These are phyloP conservation scores for Strobilomyces confusus DNA, from an alignment of 768 basidiomycete species.

Conservation along the genomic window DNA sequence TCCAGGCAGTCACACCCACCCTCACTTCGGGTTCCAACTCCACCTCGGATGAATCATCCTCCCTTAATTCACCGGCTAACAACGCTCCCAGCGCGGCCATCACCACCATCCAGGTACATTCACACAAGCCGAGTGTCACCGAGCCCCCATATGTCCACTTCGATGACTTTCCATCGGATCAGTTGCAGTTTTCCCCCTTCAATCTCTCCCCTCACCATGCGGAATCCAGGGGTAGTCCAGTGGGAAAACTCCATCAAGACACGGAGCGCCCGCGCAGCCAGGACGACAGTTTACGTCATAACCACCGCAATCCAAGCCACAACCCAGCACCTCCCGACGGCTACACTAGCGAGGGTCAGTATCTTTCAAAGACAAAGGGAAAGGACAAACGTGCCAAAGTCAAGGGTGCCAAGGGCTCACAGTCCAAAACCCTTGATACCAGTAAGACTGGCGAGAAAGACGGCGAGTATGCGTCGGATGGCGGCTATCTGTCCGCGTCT, in stretches of 20 bases:
- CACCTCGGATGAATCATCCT: slow-evolving; percentile 40
- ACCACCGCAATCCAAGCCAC: slow-evolving; percentile 10
- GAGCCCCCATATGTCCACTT: slow-evolving; percentile 31
- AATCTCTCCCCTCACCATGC: slow-evolving; percentile 10
- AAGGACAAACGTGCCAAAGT: slow-evolving; percentile 19
- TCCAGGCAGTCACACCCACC: slow-evolving; percentile 29
- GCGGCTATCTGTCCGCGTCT: slow-evolving; percentile 33
- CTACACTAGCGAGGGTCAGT: slow-evolving; percentile 31
- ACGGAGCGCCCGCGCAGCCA: slow-evolving; percentile 20
- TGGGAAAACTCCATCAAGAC: slow-evolving; percentile 8
- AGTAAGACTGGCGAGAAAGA: slow-evolving; percentile 20
- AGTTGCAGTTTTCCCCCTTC: slow-evolving; percentile 25
- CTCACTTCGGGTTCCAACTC: slow-evolving; percentile 40
- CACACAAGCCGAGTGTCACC: slow-evolving; percentile 26
- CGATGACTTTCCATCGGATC: slow-evolving; percentile 29
- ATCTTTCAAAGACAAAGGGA: slow-evolving; percentile 25
- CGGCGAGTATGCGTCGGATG: slow-evolving; percentile 25
- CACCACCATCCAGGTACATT: slow-evolving; percentile 19
- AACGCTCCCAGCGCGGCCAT: slow-evolving; percentile 14
- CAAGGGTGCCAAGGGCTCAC: slow-evolving; percentile 18
- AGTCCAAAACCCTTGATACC: slow-evolving; percentile 14
- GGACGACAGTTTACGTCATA: slow-evolving; percentile 16
- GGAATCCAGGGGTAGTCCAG: not conserved
- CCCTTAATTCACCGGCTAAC: slow-evolving; percentile 26
- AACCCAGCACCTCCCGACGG: slow-evolving; percentile 21